A percentile compares a stretch with the other conserved stretches of the same genome.
phyloP scores from a whole-genome alignment of 306 rosid species.

The Sicyos baderoa region DNA sequence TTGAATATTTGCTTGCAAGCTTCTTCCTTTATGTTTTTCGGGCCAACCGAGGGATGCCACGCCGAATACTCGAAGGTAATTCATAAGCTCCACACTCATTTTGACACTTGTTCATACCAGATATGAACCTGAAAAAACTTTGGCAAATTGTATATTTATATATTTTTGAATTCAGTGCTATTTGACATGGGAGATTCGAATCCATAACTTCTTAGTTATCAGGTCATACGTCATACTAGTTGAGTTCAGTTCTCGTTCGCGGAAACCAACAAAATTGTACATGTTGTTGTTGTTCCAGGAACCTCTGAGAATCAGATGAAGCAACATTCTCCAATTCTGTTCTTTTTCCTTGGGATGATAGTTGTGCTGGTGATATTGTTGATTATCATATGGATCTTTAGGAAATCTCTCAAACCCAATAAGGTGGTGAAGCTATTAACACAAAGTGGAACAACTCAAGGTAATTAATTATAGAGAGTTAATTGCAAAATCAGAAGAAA shows the following conservation, averaged over 20 bases:
- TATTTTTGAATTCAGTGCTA: too few relatives aligned
- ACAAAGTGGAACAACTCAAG: slow-evolving; percentile 31
- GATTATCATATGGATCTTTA: slow-evolving; percentile 35
- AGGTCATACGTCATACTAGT: not conserved
- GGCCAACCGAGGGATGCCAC: too few relatives aligned
- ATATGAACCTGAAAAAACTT: too few relatives aligned
- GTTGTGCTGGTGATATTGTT: slow-evolving; percentile 40
- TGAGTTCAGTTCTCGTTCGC: too few relatives aligned
- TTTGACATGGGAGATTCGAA: too few relatives aligned
- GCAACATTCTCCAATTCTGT: slow-evolving; percentile 22
- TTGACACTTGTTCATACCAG: not conserved
- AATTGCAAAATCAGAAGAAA: not conserved
- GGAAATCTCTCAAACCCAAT: slow-evolving; percentile 39
- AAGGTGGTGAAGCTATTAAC: slow-evolving; percentile 28
- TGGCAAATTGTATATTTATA: too few relatives aligned
- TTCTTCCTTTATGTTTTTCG: not conserved
- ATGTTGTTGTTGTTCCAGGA: slow-evolving; percentile 18
- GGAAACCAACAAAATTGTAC: not conserved
- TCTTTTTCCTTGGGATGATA: slow-evolving; percentile 63
- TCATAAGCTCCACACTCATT: not conserved
- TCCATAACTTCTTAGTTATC: too few relatives aligned
- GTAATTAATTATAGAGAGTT: slow-evolving; percentile 26
- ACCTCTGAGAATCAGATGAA: slow-evolving; percentile 5
- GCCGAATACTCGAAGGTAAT: too few relatives aligned
- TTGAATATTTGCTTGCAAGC: slow-evolving; percentile 3